phyloP scores from a whole-genome alignment of 306 rosid genomes.

The Glycine soja region DNA sequence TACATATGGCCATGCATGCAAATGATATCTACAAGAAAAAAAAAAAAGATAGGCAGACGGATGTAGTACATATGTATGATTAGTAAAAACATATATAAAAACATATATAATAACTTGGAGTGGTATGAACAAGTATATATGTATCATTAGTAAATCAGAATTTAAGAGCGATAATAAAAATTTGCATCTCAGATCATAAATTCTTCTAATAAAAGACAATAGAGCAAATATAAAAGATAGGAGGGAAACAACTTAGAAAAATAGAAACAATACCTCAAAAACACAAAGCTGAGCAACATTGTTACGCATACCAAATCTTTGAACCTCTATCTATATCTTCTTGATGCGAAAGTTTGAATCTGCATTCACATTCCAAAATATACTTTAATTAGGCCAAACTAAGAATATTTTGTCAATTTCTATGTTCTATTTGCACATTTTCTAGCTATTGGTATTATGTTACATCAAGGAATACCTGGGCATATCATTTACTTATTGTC shows the following conservation, averaged over 20 bases:
- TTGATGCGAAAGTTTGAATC: conserved; percentile 86
- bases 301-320: conserved; percentile 75
- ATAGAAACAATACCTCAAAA: conserved; percentile 68
- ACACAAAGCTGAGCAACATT: conserved; percentile 97
- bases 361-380: conserved; percentile 48
- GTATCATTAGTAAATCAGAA: conserved; percentile 34
- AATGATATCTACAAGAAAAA: too few species aligned
- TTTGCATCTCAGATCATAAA: conserved; percentile 18
- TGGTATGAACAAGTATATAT: too few species aligned
- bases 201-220: conserved; percentile 7
- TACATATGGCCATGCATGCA: too few species aligned
- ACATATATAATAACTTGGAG: too few species aligned
- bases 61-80: too few species aligned
- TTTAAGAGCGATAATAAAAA: background rate
- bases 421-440: conserved; percentile 28
- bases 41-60: too few species aligned
- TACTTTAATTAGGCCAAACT: conserved; percentile 59
- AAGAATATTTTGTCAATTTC: conserved; percentile 57
- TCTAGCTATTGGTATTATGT: conserved; percentile 18
- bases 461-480: conserved; percentile 27
- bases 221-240: conserved; percentile 30
- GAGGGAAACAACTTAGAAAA: conserved; percentile 27
- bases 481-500: conserved; percentile 15
- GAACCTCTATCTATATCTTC: conserved; percentile 89
- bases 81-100: too few species aligned